phyloP scores from a whole-genome alignment of 495 filamentous ascomycete genomes.

The Tricharina praecox region DNA sequence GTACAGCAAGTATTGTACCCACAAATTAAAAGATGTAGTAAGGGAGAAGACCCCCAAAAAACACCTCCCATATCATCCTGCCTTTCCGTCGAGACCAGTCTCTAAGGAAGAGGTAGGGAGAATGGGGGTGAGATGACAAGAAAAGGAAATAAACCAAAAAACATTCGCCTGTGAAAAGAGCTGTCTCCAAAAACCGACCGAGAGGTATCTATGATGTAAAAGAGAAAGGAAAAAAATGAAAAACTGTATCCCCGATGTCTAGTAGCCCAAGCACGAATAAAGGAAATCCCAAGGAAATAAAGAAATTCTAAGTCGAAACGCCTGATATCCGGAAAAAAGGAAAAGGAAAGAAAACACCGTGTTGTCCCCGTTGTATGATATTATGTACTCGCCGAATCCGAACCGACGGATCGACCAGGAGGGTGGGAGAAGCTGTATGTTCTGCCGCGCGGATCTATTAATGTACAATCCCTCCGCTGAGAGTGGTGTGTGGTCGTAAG shows the following conservation, averaged over 20 bases:
- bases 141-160: not conserved
- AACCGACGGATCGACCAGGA: not conserved
- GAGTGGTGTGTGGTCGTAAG: not conserved
- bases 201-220: not conserved
- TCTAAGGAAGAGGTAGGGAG: not conserved
- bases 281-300: not conserved
- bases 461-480: not conserved
- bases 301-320: not conserved
- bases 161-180: not conserved
- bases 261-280: not conserved
- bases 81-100: not conserved
- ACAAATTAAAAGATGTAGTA: too few species aligned
- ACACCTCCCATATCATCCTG: too few species aligned
- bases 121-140: not conserved
- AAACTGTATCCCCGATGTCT: constrained; percentile 2
- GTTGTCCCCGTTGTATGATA: not conserved
- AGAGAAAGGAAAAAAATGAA: constrained; percentile 2
- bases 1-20: too few species aligned
- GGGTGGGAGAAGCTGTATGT: not conserved
- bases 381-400: not conserved
- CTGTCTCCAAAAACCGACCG: constrained; percentile 2
- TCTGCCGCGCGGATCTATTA: not conserved
- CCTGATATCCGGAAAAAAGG: not conserved
- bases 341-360: not conserved
- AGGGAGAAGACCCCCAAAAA: too few species aligned